Percentiles rank a stretch among this genome's conserved stretches.
phyloP scores from a whole-genome alignment of 2,329 filamentous ascomycete species.

The Colletotrichum australisinense region DNA sequence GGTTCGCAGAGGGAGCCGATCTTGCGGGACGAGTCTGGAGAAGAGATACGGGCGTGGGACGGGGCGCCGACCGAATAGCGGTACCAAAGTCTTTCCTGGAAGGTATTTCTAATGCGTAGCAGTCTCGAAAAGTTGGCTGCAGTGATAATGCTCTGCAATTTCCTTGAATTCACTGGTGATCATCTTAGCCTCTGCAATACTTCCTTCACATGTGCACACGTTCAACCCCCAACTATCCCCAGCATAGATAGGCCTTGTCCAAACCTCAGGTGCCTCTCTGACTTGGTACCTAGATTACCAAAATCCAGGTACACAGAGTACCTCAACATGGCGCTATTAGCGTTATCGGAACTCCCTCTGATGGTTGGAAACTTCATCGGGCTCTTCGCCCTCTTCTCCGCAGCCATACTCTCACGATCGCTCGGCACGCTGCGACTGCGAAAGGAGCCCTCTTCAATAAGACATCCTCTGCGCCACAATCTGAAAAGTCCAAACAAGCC shows the following conservation, averaged over 20 bases:
- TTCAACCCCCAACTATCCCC: not conserved
- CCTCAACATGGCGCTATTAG: constrained; percentile 6
- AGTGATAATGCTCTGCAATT: constrained; percentile 7
- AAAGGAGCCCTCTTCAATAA: not conserved
- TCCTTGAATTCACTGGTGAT: not conserved
- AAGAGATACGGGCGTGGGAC: constrained; percentile 9
- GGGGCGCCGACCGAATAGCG: not conserved
- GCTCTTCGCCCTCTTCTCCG: constrained; percentile 16
- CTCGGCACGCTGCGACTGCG: not conserved
- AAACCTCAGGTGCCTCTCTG: not conserved
- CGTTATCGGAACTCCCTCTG: not conserved
- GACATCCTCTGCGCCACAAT: not conserved
- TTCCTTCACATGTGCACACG: not conserved
- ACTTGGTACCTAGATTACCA: not conserved
- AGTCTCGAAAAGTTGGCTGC: not conserved
- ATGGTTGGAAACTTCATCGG: constrained; percentile 18
- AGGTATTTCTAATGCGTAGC: not conserved
- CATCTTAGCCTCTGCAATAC: not conserved
- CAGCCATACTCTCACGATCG: constrained; percentile 5
- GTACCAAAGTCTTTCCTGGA: not conserved
- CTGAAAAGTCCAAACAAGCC: not conserved
- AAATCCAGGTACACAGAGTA: not conserved
- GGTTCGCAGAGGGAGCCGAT: constrained; percentile 9
- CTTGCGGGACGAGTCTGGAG: constrained; percentile 20
- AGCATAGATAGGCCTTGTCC: not conserved